These are phyloP conservation scores for Zygosaccharomyces siamensis DNA, from an alignment of 805 yeast species.

Conservation along the genomic window DNA sequence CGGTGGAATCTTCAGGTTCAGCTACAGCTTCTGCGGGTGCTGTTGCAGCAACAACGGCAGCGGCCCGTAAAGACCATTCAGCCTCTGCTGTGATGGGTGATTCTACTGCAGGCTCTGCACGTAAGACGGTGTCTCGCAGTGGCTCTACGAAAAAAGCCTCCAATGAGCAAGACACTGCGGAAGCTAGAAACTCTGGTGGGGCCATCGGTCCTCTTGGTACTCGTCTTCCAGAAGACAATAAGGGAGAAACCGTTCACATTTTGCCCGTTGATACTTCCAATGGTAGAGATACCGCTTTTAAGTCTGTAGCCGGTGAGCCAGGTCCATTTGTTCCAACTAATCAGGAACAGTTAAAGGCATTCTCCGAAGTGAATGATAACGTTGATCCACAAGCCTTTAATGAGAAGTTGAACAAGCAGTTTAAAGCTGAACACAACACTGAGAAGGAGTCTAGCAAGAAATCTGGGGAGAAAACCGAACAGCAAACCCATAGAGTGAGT, in stretches of 20 bases:
- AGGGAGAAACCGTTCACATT: slow-evolving; percentile 34
- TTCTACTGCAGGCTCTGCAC: not conserved
- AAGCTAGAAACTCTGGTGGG: not conserved
- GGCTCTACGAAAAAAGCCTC: slow-evolving; percentile 5
- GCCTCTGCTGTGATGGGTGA: not conserved
- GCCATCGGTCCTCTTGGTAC: slow-evolving; percentile 10
- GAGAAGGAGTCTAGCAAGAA: slow-evolving; percentile 11
- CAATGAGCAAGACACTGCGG: slow-evolving; percentile 10
- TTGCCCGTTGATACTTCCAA: slow-evolving; percentile 42
- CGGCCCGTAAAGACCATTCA: not conserved
- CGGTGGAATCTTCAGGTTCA: not conserved
- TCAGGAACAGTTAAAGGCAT: slow-evolving; percentile 61
- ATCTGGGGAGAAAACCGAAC: not conserved
- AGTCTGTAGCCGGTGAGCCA: slow-evolving; percentile 54
- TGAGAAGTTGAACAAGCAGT: slow-evolving; percentile 32
- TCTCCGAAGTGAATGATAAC: slow-evolving; percentile 48
- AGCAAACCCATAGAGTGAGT: not conserved
- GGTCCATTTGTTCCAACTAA: slow-evolving; percentile 55
- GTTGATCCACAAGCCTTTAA: slow-evolving; percentile 60
- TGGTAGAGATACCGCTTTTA: slow-evolving; percentile 41
- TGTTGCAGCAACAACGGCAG: slow-evolving; percentile 3
- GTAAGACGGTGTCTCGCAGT: not conserved
- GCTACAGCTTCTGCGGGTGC: slow-evolving; percentile 13
- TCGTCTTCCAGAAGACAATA: slow-evolving; percentile 5
- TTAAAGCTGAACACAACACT: slow-evolving; percentile 8